A percentile compares a stretch with the other conserved stretches of the same genome.
phyloP scores from a whole-genome alignment of 805 yeast species.

The Wickerhamiella allomyrinae region DNA sequence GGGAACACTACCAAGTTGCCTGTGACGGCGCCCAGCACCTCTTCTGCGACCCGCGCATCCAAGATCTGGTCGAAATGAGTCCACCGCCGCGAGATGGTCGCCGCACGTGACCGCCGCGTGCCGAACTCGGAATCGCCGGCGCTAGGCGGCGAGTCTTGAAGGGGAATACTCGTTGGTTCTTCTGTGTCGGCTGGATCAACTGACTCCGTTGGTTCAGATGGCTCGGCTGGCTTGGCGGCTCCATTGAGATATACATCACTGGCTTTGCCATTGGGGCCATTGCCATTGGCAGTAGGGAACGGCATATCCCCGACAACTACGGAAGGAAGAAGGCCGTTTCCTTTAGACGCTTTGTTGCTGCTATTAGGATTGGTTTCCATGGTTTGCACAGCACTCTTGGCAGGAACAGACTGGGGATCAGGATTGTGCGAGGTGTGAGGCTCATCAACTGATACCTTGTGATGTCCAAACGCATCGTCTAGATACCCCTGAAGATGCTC shows the following conservation, averaged over 20 bases:
- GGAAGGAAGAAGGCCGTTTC: background rate
- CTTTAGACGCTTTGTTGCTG: background rate
- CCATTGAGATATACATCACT: background rate
- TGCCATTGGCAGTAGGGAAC: background rate
- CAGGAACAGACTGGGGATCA: background rate
- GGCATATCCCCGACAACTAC: background rate
- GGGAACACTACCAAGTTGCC: slow-evolving; percentile 92
- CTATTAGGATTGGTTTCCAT: too few species aligned
- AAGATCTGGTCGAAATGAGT: slow-evolving; percentile 33
- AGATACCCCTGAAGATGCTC: background rate
- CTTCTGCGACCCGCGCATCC: slow-evolving; percentile 65
- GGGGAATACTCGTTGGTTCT: too few species aligned
- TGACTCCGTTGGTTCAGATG: too few species aligned
- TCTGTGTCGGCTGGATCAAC: too few species aligned
- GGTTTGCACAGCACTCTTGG: background rate
- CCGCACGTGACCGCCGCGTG: background rate
- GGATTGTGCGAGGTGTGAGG: background rate
- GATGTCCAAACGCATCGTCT: background rate
- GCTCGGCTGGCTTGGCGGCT: too few species aligned
- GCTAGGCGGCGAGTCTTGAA: background rate
- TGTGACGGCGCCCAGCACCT: slow-evolving; percentile 52
- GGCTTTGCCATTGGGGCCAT: background rate
- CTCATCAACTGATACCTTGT: background rate
- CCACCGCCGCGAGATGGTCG: slow-evolving; percentile 15
- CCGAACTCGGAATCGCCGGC: slow-evolving; percentile 2